Conservation (phyloP, 2,329 filamentous ascomycete species). For the Colletotrichum costaricense region DNA sequence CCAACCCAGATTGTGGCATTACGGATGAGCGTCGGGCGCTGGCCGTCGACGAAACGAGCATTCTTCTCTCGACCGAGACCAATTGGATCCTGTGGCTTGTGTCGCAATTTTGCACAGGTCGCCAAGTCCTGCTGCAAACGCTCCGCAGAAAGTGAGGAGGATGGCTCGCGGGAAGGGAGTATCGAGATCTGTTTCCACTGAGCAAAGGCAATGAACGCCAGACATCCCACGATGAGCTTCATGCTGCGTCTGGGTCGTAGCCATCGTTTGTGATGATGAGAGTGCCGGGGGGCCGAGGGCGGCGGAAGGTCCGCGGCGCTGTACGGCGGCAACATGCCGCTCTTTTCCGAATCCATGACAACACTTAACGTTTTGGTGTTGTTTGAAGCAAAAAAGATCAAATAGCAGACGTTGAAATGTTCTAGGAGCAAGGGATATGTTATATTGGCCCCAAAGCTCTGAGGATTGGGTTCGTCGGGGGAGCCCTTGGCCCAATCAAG, state of each 20-base stretch:
- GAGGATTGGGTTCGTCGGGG: conserved; percentile 16
- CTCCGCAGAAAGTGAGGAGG: conserved; percentile 58
- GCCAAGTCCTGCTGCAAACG: conserved; percentile 65
- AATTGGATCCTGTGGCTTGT: conserved; percentile 65
- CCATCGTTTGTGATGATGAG: conserved; percentile 10
- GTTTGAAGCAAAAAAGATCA: neutral
- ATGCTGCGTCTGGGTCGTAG: conserved; percentile 29
- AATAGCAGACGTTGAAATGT: neutral
- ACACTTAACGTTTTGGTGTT: neutral
- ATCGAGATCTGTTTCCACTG: conserved; percentile 57
- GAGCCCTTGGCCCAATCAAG: conserved; percentile 27
- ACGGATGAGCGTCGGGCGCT: conserved; percentile 70
- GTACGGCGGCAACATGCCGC: conserved; percentile 55
- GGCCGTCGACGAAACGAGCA: conserved; percentile 69
- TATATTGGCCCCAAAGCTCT: neutral
- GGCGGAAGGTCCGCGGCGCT: conserved; percentile 44
- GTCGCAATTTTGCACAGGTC: conserved; percentile 66
- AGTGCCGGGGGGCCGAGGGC: conserved; percentile 35
- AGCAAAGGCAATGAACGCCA: conserved; percentile 63
- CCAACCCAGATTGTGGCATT: conserved; percentile 77
- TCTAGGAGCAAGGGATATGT: neutral
- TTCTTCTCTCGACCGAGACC: conserved; percentile 68
- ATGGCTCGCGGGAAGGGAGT: conserved; percentile 18
- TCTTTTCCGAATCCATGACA: conserved; percentile 49
- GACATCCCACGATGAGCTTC: conserved; percentile 53